Base-by-base conservation (phyloP, 2,329 filamentous ascomycete genomes). In the Neonectria ditissima region DNA sequence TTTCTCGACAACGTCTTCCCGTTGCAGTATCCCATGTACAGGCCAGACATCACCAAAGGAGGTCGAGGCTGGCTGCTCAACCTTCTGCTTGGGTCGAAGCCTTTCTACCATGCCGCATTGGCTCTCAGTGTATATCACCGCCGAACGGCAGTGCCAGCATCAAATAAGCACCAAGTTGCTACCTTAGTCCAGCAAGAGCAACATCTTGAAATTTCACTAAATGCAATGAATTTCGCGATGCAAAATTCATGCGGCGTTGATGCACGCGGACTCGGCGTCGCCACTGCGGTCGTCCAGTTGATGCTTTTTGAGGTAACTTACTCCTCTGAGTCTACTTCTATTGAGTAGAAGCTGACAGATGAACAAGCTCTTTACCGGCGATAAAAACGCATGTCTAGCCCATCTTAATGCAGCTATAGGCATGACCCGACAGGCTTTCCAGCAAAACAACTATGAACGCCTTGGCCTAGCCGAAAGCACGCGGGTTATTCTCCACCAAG, bases 1-100 rank as follows among this genome's bases (percentile, higher is more conserved):
- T 62, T 56, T 32, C 45, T 62, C 10, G 59, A 62, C 28, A 41
- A 43, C 14, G 45, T 62, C 5, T 62, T 62, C 13, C 52, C 53
- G 11, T 24, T 52, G 4, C 45, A 62, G 53, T 56, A 45, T 26
- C 59, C 59, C 10, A 30, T 57, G 7, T 62, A 62, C 44, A 24
- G 47, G 2, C 26, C 53, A 8, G 37, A 18, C 9, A 41, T 53
- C n/a, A 20, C 26, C 5, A 22, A 39, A 2, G 59, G 53, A 30
- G 59, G 59, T 13, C 32, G 59, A 39, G 59, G 53, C 39, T 62
- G 59, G 53, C 28, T 62, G 6, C 53, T 62, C 6, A 16, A 32
- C n/a, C 22, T 57, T 9, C 13, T 62, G 18, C 59, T 62, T 44
- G 30, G 32, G 5, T 22, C 26, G 9, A 62, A 53, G 11, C 45